These are phyloP conservation scores for Aspergillus sp. DNA, from an alignment of 2,329 filamentous ascomycete species.

Conservation along the genomic window DNA sequence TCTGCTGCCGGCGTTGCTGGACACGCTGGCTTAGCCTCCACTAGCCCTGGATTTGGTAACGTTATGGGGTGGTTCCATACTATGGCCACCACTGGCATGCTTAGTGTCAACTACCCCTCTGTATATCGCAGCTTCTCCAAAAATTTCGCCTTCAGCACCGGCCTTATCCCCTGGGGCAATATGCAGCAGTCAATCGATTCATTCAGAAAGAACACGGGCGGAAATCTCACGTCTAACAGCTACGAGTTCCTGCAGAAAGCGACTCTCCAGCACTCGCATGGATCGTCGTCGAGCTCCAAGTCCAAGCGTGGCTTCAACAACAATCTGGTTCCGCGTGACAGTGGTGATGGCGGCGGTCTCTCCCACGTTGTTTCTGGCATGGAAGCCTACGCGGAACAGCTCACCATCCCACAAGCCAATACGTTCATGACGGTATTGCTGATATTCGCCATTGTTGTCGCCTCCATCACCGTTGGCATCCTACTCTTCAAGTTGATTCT, in stretches of 20 bases:
- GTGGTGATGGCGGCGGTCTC: slow-evolving; percentile 31
- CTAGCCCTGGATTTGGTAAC: slow-evolving; percentile 73
- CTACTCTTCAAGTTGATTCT: slow-evolving; percentile 85
- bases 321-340: slow-evolving; percentile 30
- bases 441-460: slow-evolving; percentile 79
- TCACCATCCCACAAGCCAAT: slow-evolving; percentile 78
- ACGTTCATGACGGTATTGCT: slow-evolving; percentile 94
- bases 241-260: slow-evolving; percentile 66
- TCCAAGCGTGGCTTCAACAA: slow-evolving; percentile 50
- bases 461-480: slow-evolving; percentile 73
- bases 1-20: slow-evolving; percentile 58
- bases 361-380: slow-evolving; percentile 62
- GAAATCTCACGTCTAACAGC: slow-evolving; percentile 74
- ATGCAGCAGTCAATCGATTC: slow-evolving; percentile 76
- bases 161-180: slow-evolving; percentile 70
- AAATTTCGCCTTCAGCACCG: slow-evolving; percentile 89
- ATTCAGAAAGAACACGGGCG: slow-evolving; percentile 73
- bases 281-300: slow-evolving; percentile 41
- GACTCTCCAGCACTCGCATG: slow-evolving; percentile 63
- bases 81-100: slow-evolving; percentile 93
- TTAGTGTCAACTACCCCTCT: slow-evolving; percentile 77
- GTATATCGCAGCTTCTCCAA: slow-evolving; percentile 84
- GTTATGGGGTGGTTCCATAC: slow-evolving; percentile 86
- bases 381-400: slow-evolving; percentile 71
- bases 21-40: slow-evolving; percentile 52